Evolutionary conservation across 108 stramenopile genomes (phyloP).

Genomic region (Stephanodiscus triporus): DNA sequence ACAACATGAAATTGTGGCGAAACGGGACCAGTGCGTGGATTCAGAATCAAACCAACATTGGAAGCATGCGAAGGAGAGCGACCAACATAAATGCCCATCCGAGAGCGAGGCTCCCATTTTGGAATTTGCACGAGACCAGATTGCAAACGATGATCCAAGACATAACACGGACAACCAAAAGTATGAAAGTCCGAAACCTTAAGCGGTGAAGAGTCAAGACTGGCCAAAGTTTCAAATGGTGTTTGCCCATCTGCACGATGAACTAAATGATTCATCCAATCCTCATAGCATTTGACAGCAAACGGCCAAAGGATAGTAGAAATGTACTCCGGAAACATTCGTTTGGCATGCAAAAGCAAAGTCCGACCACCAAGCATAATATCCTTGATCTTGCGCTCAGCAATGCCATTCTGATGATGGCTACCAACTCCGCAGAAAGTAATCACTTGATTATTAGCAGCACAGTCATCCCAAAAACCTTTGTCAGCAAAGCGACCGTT

Average conservation of each 20-base stretch:
- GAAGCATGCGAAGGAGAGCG: slow-evolving; percentile 33
- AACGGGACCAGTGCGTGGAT: too few relatives aligned
- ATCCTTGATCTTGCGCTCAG: too few relatives aligned
- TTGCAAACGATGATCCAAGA: slow-evolving; percentile 26
- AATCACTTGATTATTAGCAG: slow-evolving; percentile 9
- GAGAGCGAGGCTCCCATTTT: slow-evolving; percentile 47
- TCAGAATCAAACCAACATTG: too few relatives aligned
- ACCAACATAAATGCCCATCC: slow-evolving; percentile 36
- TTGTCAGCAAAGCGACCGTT: slow-evolving; percentile 44
- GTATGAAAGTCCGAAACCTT: slow-evolving; percentile 25
- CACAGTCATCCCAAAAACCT: slow-evolving; percentile 8
- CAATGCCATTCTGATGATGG: too few relatives aligned
- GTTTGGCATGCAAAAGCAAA: too few relatives aligned
- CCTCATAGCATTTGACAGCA: slow-evolving; percentile 48
- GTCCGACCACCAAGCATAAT: too few relatives aligned
- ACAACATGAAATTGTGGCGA: too few relatives aligned
- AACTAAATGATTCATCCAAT: slow-evolving; percentile 43
- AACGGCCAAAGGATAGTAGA: slow-evolving; percentile 44
- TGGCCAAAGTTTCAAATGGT: not conserved
- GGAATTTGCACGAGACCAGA: slow-evolving; percentile 6
- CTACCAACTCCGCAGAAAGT: too few relatives aligned
- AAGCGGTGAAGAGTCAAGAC: not conserved
- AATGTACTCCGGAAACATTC: too few relatives aligned
- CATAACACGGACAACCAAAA: slow-evolving; percentile 19
- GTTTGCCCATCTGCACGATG: slow-evolving; percentile 10